Evolutionary conservation across 192 early-diverging fungal species (phyloP).

Genomic region (Coemansia javaensis): DNA sequence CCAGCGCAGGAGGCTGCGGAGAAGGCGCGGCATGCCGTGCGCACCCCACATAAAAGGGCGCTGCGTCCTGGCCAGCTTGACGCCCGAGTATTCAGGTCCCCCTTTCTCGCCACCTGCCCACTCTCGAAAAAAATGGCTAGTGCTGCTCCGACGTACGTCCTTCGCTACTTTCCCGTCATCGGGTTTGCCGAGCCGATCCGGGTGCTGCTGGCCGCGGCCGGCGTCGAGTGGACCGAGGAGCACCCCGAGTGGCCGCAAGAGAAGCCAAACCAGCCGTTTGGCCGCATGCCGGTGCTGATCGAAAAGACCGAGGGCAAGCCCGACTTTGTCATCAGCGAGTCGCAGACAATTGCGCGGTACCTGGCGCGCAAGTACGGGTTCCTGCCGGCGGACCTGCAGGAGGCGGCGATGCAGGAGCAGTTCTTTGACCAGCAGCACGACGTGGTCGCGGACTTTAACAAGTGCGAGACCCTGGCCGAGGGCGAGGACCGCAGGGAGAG

Average conservation of each 20-base stretch:
- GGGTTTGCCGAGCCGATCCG: constrained; percentile 26
- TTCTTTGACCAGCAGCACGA: constrained; percentile 16
- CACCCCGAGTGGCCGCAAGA: constrained; percentile 45
- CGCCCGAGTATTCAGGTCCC: too few species aligned
- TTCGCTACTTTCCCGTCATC: constrained; percentile 17
- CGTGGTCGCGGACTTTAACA: not conserved
- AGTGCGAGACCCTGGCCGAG: not conserved
- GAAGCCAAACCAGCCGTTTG: constrained; percentile 47
- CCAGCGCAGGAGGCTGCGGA: too few species aligned
- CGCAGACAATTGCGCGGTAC: constrained; percentile 51
- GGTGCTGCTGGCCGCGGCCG: constrained; percentile 35
- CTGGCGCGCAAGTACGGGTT: constrained; percentile 46
- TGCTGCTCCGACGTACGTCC: constrained; percentile 6
- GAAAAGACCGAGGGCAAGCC: constrained; percentile 27
- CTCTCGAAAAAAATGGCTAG: too few species aligned
- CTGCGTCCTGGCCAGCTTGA: too few species aligned
- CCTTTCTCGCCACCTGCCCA: too few species aligned
- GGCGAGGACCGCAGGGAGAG: constrained; percentile 16
- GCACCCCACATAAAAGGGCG: too few species aligned
- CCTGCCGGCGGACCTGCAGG: constrained; percentile 21
- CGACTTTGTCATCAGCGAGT: constrained; percentile 33
- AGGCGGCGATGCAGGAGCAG: constrained; percentile 29
- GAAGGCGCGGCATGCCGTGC: too few species aligned
- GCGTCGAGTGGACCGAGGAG: constrained; percentile 39
- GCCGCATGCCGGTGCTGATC: constrained; percentile 47